phyloP scores from a whole-genome alignment of 768 basidiomycete species.

The Mycena rosella region DNA sequence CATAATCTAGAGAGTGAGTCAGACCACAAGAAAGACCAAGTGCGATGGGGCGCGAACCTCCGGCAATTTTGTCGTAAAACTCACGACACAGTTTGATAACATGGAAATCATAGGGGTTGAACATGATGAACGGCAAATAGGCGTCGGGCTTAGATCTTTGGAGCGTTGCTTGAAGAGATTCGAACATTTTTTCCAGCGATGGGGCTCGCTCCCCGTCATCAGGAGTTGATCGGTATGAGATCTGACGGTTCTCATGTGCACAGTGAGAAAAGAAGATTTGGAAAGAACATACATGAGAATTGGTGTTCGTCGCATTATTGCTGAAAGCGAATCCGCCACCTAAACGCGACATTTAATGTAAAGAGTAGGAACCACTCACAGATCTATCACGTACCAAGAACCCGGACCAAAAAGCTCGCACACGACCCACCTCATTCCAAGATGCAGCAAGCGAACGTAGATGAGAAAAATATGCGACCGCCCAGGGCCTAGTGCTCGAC shows the following conservation, averaged over 20 bases:
- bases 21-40: neutral
- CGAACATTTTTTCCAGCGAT: conserved; percentile 7
- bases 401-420: neutral
- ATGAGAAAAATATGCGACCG: conserved; percentile 29
- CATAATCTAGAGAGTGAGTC: conserved; percentile 17
- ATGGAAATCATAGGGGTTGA: too few relatives aligned
- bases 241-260: neutral
- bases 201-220: conserved; percentile 13
- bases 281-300: conserved; percentile 17
- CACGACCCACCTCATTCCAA: neutral
- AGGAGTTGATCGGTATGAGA: conserved; percentile 28
- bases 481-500: conserved; percentile 26
- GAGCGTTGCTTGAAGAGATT: conserved; percentile 1
- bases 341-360: neutral
- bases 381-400: conserved; percentile 14
- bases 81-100: conserved; percentile 23
- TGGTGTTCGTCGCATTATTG: conserved; percentile 14
- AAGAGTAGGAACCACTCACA: neutral
- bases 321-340: conserved; percentile 28
- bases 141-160: neutral
- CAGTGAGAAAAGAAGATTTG: neutral
- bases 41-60: conserved; percentile 5
- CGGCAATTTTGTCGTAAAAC: conserved; percentile 23
- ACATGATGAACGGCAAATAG: too few relatives aligned
- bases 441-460: conserved; percentile 14